Conservation (phyloP, 2,329 filamentous ascomycete species). For the Tolypocladium tropicale region DNA sequence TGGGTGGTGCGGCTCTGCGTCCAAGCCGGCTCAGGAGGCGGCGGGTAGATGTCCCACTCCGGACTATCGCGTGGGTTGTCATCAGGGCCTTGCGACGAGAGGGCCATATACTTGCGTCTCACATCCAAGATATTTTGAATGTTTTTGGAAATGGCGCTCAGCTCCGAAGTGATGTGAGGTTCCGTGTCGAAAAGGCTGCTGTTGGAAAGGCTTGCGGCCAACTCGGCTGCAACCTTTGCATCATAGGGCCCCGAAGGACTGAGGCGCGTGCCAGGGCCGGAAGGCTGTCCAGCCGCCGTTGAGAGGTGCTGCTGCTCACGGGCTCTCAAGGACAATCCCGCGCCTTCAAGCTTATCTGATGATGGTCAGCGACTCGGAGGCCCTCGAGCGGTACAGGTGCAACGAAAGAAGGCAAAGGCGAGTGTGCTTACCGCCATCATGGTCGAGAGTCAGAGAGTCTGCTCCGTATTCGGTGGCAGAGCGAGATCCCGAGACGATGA, state of each 20-base stretch:
- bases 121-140: constrained; percentile 84
- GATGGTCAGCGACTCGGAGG: constrained; percentile 1
- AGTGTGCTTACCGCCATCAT: constrained; percentile 11
- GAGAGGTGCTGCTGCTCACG: constrained; percentile 1
- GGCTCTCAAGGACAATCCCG: constrained; percentile 1
- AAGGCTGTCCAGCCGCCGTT: not conserved
- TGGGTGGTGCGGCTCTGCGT: constrained; percentile 16
- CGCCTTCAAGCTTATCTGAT: constrained; percentile 6
- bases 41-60: constrained; percentile 81
- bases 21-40: constrained; percentile 88
- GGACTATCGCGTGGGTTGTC: constrained; percentile 84
- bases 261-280: constrained; percentile 21
- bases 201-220: constrained; percentile 47
- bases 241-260: constrained; percentile 17
- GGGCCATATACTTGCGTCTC: constrained; percentile 75
- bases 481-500: constrained; percentile 25
- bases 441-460: constrained; percentile 22
- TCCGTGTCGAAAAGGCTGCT: constrained; percentile 63
- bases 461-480: constrained; percentile 24
- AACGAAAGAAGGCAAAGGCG: constrained; percentile 1
- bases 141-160: constrained; percentile 78
- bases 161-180: constrained; percentile 70
- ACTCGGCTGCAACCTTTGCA: constrained; percentile 27
- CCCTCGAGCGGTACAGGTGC: not conserved
- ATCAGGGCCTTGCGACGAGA: constrained; percentile 71